Evolutionary conservation across 1,284 basidiomycete genomes (phyloP), one percentile per base, ranked within the genome.

Genomic region (Cryptococcus wingfieldii): DNA sequence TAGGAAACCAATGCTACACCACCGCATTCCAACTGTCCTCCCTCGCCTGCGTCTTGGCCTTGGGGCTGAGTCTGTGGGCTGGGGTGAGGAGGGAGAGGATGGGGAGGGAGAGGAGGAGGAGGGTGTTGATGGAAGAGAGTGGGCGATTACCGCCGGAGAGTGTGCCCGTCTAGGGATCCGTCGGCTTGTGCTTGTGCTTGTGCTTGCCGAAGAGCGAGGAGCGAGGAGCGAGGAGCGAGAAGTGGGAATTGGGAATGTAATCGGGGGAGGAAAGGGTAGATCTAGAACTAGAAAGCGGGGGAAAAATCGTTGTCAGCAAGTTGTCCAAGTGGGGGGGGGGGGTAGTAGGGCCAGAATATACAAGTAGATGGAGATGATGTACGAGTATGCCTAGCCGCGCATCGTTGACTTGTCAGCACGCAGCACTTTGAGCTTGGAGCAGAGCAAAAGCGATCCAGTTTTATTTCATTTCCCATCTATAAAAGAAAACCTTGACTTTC

Each of bases 11-110:
- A 19, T 78, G 77, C 57, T 78, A 77, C 55, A 58, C 63, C 9
- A 56, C 69, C 4, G 74, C 77, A 9, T 76, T 78, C 66, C 64
- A 68, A 44, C 44, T 76, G 8, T 71, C 74, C 5, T 60, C 66
- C 1, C 27, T 67, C 1, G 69, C 62, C 3, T 72, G 70, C 44
- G 50, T 67, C 0, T 12, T 75, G 3, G 76, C 77, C 5, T 54
- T 78, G 3, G 56, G 43, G 0, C 51, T 77, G 41, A 70, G 70
- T 25, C 16, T 76, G 1, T 59, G 63, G 43, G 71, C 68, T 6
- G 74, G 72, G 1, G 28, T 71, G 14, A 61, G 74, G 38, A 59
- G 73, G 5, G 71, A 76, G 54, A 60, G 65, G 19, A 49, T 54
- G 47, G 64, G 53, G 47, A 51, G 45, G 38, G 59, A 54, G 28